These are phyloP conservation scores for Taphrina wiesneri DNA, from an alignment of 1,139 yeast species.

Conservation along the genomic window DNA sequence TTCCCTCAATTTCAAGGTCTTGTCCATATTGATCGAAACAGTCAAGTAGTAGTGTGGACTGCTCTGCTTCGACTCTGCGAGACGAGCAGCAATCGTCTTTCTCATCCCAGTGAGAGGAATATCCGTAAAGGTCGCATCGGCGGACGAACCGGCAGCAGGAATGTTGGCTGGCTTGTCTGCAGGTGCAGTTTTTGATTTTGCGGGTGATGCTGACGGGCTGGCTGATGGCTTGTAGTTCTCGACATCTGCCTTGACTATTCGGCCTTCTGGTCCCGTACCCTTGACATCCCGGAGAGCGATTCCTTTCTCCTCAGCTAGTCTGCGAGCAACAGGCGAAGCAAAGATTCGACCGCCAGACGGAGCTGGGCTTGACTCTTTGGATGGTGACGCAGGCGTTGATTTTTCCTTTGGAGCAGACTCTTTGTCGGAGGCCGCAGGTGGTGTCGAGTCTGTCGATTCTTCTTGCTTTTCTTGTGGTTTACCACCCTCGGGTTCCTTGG, in stretches of 20 bases:
- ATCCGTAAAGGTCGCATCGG: constrained; percentile 68
- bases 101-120: constrained; percentile 90
- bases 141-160: constrained; percentile 55
- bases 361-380: constrained; percentile 43
- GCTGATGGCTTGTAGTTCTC: constrained; percentile 62
- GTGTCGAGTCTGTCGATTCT: constrained; percentile 28
- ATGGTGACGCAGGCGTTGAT: constrained; percentile 38
- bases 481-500: constrained; percentile 33
- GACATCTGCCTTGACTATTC: constrained; percentile 87
- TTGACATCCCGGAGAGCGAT: constrained; percentile 77
- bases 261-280: constrained; percentile 94
- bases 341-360: constrained; percentile 61
- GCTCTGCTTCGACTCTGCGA: constrained; percentile 77
- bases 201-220: constrained; percentile 1
- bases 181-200: constrained; percentile 12
- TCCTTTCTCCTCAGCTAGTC: constrained; percentile 90
- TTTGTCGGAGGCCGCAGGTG: constrained; percentile 40
- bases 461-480: constrained; percentile 34
- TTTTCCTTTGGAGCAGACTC: constrained; percentile 36
- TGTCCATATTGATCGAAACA: constrained; percentile 79
- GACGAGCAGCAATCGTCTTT: constrained; percentile 86
- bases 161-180: constrained; percentile 49
- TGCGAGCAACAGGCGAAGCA: constrained; percentile 95
- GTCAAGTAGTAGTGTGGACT: constrained; percentile 93
- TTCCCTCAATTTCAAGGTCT: constrained; percentile 87